Percentiles rank a stretch among this genome's conserved stretches.
phyloP scores from a whole-genome alignment of 441 rosid genomes.

The Rhodomyrtus psidioides region DNA sequence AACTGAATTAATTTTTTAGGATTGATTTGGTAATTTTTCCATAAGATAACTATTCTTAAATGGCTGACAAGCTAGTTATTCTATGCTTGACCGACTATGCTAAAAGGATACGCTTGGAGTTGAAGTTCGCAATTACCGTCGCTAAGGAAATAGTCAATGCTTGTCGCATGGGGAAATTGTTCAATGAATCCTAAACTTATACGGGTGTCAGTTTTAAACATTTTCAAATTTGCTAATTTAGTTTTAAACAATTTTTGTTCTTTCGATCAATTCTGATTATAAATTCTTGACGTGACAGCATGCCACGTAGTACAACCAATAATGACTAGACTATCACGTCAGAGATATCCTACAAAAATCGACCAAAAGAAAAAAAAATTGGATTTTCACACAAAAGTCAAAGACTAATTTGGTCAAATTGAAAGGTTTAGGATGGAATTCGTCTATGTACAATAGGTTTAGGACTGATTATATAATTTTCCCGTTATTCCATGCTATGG shows the following conservation, averaged over 20 bases:
- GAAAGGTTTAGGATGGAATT: background rate
- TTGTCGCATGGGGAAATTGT: background rate
- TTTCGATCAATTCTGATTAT: background rate
- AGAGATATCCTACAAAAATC: background rate
- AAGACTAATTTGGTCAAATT: background rate
- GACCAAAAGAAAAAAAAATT: fast-evolving
- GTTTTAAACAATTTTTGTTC: no score
- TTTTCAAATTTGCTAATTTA: background rate
- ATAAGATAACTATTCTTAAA: background rate
- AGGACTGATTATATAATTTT: background rate
- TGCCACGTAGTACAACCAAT: fast-evolving
- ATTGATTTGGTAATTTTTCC: background rate
- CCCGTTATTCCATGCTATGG: background rate
- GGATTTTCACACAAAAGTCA: background rate
- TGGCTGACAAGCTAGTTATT: background rate
- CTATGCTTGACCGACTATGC: background rate
- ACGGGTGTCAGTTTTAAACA: background rate
- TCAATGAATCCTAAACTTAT: background rate
- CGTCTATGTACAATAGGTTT: background rate
- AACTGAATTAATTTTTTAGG: background rate
- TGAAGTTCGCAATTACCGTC: background rate
- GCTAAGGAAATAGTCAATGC: background rate
- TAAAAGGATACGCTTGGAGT: background rate
- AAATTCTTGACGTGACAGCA: background rate
- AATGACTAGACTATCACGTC: background rate